These are phyloP conservation scores for Oryza punctata DNA, from an alignment of 176 grass and related monocot genomes.

Conservation along the genomic window DNA sequence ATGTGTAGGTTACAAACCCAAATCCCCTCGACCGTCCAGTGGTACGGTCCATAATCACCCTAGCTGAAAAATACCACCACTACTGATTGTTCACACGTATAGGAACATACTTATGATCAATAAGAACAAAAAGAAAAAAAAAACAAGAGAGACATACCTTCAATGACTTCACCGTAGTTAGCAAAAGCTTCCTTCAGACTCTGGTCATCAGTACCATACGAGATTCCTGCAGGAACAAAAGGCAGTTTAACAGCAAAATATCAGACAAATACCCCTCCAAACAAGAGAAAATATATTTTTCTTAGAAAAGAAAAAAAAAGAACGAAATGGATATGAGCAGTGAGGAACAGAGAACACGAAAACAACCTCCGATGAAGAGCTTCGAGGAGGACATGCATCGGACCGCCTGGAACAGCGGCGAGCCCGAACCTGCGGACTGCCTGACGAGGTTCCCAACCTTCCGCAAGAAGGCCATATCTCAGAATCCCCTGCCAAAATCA, in stretches of 20 bases:
- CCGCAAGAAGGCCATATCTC: constrained; percentile 52
- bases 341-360: not conserved
- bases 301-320: not conserved
- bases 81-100: not conserved
- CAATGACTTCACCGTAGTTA: constrained; percentile 60
- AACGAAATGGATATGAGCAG: not conserved
- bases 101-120: not conserved
- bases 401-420: constrained; percentile 58
- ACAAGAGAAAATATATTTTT: not conserved
- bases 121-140: not conserved
- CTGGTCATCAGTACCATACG: constrained; percentile 71
- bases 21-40: constrained; percentile 71
- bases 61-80: constrained; percentile 51
- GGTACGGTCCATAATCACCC: constrained; percentile 56
- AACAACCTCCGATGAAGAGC: constrained; percentile 62
- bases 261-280: not conserved
- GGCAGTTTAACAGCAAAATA: constrained; percentile 2
- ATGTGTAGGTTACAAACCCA: constrained; percentile 70
- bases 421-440: constrained; percentile 40
- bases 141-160: constrained; percentile 38
- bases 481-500: constrained; percentile 8
- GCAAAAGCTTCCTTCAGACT: constrained; percentile 57
- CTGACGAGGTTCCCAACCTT: constrained; percentile 66
- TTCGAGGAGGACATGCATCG: constrained; percentile 74
- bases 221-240: constrained; percentile 42